Base-by-base conservation (phyloP, 2,329 filamentous ascomycete genomes). In the Ceratocystis destructans region DNA sequence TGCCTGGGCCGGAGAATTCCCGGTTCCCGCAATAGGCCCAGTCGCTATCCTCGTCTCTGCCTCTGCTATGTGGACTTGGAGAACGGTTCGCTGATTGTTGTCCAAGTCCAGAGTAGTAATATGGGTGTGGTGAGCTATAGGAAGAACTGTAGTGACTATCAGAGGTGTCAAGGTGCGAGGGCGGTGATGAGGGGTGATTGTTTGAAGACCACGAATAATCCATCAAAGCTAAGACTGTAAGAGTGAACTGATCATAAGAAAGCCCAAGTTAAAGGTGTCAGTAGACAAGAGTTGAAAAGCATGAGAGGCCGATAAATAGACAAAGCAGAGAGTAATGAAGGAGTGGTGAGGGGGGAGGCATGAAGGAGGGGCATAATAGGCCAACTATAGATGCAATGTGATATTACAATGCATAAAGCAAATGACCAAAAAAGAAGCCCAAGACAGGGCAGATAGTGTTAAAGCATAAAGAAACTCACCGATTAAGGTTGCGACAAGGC, bases 161-260 rank as follows among this genome's bases (percentile, higher is more conserved):
- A 7, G 62, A 50, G 62, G 44, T 44, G 28, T 66, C 66, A 12
- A 59, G 62, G 31, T 66, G 66, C 3, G 66, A 57, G 10, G 61
- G 61, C 20, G 66, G 66, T 41, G 66, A 41, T 22, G 66, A 37
- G 7, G 62, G n/a, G 59, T 61, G 31, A 20, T 67, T 61, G 17
- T 67, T 61, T 3, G 65, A 64, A 20, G 65, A 37, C 25, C 62
- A 63, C 12, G 64, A 61, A 37, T 64, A 66, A 68, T 68, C 55
- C 66, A 68, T 37, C 15, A 33, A 59, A n/a, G 28, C 15, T 8
- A 31, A 33, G 28, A 37, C 55, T 31, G 37, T 33, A 61, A 15
- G 66, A 45, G 33, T 66, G 59, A 33, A 61, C 63, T 48, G 33
- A 48, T 45, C 37, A 48, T 17, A 17, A 48, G 33, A 28, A 22